These are phyloP conservation scores for Fennellomyces sp. DNA, from an alignment of 371 early-diverging fungal species.

Conservation along the genomic window DNA sequence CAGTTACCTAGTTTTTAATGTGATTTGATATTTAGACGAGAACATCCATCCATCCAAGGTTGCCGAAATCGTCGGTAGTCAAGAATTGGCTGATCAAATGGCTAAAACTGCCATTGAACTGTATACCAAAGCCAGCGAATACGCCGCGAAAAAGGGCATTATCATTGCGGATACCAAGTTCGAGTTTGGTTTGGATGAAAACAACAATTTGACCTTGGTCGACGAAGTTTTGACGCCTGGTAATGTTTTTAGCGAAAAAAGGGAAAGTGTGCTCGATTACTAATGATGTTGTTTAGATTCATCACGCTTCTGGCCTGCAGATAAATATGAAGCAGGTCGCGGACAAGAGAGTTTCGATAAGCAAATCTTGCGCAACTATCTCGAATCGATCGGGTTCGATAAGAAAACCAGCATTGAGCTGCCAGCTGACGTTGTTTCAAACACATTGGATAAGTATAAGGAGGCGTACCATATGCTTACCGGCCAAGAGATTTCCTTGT, in stretches of 20 bases:
- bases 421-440: conserved; percentile 81
- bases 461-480: conserved; percentile 88
- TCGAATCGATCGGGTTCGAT: conserved; percentile 88
- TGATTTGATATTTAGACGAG: conserved; percentile 67
- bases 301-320: conserved; percentile 95
- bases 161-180: conserved; percentile 99
- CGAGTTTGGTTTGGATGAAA: conserved; percentile 93
- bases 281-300: conserved; percentile 68
- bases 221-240: conserved; percentile 98
- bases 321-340: conserved; percentile 77
- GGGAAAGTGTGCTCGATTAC: not conserved
- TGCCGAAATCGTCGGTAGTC: conserved; percentile 83
- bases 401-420: conserved; percentile 82
- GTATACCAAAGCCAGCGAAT: conserved; percentile 67
- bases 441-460: conserved; percentile 88
- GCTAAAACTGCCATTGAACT: conserved; percentile 41
- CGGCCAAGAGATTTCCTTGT: conserved; percentile 70
- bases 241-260: conserved; percentile 29
- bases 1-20: conserved; percentile 8
- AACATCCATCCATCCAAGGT: conserved; percentile 94
- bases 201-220: conserved; percentile 80
- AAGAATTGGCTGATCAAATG: conserved; percentile 42
- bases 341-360: conserved; percentile 95
- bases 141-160: conserved; percentile 84
- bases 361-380: conserved; percentile 95